Evolutionary conservation across 139 green algal species (phyloP).

Genomic region (Coccomyxa sp.): DNA sequence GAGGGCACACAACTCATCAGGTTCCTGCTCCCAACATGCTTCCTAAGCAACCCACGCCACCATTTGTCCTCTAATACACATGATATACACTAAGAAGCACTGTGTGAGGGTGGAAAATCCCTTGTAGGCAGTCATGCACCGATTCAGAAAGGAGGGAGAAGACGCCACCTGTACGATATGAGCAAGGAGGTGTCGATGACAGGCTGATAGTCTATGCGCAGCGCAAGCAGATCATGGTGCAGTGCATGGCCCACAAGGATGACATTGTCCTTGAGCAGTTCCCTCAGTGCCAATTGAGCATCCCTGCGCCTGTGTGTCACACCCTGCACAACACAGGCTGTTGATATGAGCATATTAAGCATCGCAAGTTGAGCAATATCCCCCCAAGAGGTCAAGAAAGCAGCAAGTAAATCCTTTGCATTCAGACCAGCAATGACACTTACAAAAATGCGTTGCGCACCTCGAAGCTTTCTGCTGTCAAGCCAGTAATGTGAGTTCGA

Average conservation of each 20-base stretch:
- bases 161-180: slow-evolving; percentile 34
- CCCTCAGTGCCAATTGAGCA: slow-evolving; percentile 22
- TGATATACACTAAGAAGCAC: no score
- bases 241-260: slow-evolving; percentile 60
- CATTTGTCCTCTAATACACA: no score
- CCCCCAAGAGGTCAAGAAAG: neutral
- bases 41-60: neutral
- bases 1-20: slow-evolving; percentile 37
- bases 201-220: slow-evolving; percentile 45
- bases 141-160: neutral
- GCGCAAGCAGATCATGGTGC: slow-evolving; percentile 49
- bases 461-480: slow-evolving; percentile 36
- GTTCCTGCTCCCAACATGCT: slow-evolving; percentile 14
- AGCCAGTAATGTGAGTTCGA: slow-evolving; percentile 41
- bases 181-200: slow-evolving; percentile 60
- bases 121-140: neutral
- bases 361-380: no score
- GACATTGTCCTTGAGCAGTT: slow-evolving; percentile 22
- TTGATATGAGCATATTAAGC: no score
- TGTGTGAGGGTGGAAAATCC: neutral
- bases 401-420: neutral
- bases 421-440: neutral
- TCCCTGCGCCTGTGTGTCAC: slow-evolving; percentile 19
- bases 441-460: neutral
- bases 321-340: neutral